Evolutionary conservation across 179 eudicot genomes (phyloP).

Genomic region (Beta corolliflora): DNA sequence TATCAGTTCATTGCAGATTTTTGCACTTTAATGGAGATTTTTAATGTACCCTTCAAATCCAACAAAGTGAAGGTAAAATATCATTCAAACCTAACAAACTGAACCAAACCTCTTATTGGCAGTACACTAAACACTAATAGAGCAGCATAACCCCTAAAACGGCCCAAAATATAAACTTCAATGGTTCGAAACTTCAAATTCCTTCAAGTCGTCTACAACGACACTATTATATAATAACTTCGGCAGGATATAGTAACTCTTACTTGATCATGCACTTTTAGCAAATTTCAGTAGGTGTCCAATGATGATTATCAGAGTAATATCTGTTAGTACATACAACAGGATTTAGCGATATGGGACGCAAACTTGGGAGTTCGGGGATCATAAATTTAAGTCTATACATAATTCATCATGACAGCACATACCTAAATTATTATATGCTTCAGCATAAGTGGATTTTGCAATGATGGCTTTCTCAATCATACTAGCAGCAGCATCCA

Average conservation of each 20-base stretch:
- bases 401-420: slow-evolving; percentile 23
- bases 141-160: neutral
- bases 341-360: neutral
- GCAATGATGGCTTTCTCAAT: slow-evolving; percentile 98
- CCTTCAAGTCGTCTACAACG: neutral
- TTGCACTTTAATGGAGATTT: neutral
- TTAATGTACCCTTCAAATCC: neutral
- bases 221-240: too few relatives aligned
- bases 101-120: neutral
- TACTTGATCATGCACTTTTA: neutral
- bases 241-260: too few relatives aligned
- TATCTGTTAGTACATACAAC: neutral
- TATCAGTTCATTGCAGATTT: neutral
- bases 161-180: neutral
- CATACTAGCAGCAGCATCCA: slow-evolving; percentile 99
- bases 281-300: neutral
- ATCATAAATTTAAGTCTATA: neutral
- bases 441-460: slow-evolving; percentile 97
- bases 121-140: neutral
- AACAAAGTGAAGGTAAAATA: neutral
- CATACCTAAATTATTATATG: slow-evolving; percentile 93
- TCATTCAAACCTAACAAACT: neutral
- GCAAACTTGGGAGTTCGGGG: neutral
- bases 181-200: neutral
- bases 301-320: neutral